phyloP scores from a whole-genome alignment of 176 grass and related monocot genomes.

The Tillandsia leiboldiana region DNA sequence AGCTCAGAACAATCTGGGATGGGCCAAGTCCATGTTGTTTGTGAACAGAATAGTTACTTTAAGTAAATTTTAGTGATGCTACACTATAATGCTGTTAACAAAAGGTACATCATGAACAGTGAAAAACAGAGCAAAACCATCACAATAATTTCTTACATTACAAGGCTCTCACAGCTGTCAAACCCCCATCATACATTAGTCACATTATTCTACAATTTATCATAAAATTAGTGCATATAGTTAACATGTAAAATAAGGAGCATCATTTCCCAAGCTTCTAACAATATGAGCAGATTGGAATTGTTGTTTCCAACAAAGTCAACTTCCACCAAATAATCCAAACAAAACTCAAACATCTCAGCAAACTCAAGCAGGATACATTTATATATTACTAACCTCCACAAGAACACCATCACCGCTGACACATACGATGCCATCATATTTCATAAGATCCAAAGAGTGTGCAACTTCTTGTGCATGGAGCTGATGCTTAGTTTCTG shows the following conservation, averaged over 20 bases:
- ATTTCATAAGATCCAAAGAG: slow-evolving; percentile 39
- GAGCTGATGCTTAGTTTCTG: slow-evolving; percentile 52
- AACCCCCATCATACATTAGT: too few species aligned
- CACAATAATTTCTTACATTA: too few species aligned
- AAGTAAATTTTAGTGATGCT: too few species aligned
- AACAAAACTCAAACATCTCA: not conserved
- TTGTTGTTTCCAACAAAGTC: slow-evolving; percentile 5
- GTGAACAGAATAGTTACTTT: not conserved
- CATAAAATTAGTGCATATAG: too few species aligned
- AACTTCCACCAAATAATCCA: slow-evolving; percentile 10
- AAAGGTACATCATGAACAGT: too few species aligned
- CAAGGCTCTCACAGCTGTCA: too few species aligned
- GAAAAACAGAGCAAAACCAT: too few species aligned
- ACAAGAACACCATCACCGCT: slow-evolving; percentile 72
- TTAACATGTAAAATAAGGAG: not conserved
- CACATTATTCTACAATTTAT: too few species aligned
- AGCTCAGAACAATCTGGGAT: not conserved
- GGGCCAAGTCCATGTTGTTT: not conserved
- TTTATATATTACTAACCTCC: slow-evolving; percentile 40
- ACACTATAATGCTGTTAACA: too few species aligned
- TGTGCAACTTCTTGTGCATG: slow-evolving; percentile 61
- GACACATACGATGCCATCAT: slow-evolving; percentile 69
- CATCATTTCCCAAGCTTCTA: not conserved
- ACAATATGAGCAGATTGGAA: not conserved
- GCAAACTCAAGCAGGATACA: not conserved